These are phyloP conservation scores for Spiraea crenata DNA, from an alignment of 331 rosid genomes.

Conservation along the genomic window DNA sequence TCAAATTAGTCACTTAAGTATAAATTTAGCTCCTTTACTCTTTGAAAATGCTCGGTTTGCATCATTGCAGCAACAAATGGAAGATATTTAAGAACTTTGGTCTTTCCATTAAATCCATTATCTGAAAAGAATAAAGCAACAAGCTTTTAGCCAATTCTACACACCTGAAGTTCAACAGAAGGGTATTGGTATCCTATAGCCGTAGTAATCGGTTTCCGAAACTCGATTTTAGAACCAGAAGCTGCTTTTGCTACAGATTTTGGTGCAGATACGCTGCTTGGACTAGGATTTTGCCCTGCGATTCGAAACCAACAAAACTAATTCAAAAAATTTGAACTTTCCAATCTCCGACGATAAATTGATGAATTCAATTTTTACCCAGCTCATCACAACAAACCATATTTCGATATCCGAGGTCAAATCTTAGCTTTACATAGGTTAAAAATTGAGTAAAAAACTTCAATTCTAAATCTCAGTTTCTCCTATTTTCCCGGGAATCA, in stretches of 20 bases:
- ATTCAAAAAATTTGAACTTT: neutral
- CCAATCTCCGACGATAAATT: no score
- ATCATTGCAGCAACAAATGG: neutral
- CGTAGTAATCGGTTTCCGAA: constrained; percentile 31
- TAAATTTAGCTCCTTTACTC: neutral
- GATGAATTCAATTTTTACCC: neutral
- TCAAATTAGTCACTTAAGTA: no score
- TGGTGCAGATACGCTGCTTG: constrained; percentile 36
- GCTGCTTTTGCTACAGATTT: constrained; percentile 42
- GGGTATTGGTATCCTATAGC: constrained; percentile 44
- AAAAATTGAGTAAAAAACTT: neutral
- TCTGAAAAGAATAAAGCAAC: neutral
- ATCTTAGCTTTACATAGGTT: neutral
- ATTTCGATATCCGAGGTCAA: neutral
- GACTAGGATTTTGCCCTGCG: constrained; percentile 55
- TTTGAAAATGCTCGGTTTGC: neutral
- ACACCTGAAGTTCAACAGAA: constrained; percentile 37
- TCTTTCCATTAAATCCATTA: no score
- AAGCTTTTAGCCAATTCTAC: neutral
- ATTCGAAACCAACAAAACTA: constrained; percentile 21
- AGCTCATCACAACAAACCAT: neutral
- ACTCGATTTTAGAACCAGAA: constrained; percentile 41
- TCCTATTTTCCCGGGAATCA: constrained; percentile 1
- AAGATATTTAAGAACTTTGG: no score
- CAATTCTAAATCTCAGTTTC: neutral